Percentiles rank a stretch among this genome's conserved stretches.
phyloP scores from a whole-genome alignment of 2,329 filamentous ascomycete genomes.

The Dactylellina cionopaga region DNA sequence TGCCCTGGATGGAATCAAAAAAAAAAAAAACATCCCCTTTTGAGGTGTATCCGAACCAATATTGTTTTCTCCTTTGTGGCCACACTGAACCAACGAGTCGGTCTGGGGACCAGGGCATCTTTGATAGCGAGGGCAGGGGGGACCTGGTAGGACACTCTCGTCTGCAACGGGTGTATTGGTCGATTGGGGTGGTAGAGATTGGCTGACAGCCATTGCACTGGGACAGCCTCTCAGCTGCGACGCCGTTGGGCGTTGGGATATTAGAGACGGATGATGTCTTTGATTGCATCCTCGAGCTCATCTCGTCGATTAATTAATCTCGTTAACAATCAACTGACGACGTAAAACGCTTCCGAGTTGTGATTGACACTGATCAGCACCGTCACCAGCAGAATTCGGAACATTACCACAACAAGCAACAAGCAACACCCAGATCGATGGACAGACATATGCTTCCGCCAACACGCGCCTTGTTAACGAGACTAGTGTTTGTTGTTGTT shows the following conservation, averaged over 20 bases:
- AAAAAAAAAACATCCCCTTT: constrained; percentile 3
- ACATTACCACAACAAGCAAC: constrained; percentile 14
- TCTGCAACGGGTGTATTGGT: no score
- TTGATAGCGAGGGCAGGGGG: constrained; percentile 32
- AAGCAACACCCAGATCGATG: background rate
- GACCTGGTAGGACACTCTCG: background rate
- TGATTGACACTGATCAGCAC: constrained; percentile 14
- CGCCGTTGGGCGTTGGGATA: constrained; percentile 27
- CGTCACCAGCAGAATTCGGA: constrained; percentile 1
- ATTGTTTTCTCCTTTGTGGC: constrained; percentile 15
- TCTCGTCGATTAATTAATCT: no score
- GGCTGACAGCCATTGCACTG: constrained; percentile 13
- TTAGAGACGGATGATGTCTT: constrained; percentile 30
- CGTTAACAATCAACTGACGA: no score
- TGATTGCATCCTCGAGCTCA: constrained; percentile 43
- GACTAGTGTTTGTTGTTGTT: no score
- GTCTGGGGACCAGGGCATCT: constrained; percentile 37
- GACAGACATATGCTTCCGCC: background rate
- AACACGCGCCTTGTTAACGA: no score
- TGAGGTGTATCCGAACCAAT: constrained; percentile 20
- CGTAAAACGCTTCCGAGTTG: constrained; percentile 4
- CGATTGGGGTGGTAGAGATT: constrained; percentile 49
- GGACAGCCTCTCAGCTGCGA: constrained; percentile 26
- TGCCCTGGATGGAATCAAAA: constrained; percentile 27
- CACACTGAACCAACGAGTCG: constrained; percentile 31